Evolutionary conservation across 306 rosid genomes (phyloP).

Genomic region (Begonia loranthoides): DNA sequence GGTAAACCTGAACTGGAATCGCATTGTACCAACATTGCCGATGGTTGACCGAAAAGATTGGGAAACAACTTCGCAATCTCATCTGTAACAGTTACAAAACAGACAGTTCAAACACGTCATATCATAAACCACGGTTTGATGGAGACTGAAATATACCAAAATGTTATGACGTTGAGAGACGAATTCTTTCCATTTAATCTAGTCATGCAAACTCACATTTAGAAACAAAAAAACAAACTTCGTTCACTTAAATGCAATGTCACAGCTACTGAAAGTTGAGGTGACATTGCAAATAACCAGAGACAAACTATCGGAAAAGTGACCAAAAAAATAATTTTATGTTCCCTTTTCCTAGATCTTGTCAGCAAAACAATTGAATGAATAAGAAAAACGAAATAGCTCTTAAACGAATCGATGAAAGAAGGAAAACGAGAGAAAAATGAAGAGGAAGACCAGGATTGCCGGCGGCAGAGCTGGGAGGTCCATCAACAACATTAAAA

Average conservation of each 20-base stretch:
- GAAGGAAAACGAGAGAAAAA: slow-evolving; percentile 3
- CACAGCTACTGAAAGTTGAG: too few species aligned
- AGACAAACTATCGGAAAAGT: too few species aligned
- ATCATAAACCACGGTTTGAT: neutral
- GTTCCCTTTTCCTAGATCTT: too few species aligned
- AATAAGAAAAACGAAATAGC: too few species aligned
- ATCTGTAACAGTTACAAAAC: slow-evolving; percentile 17
- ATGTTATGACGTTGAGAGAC: neutral
- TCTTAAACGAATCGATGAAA: too few species aligned
- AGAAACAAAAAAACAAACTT: too few species aligned
- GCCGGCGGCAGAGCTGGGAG: slow-evolving; percentile 87
- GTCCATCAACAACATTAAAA: slow-evolving; percentile 70
- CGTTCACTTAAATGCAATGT: too few species aligned
- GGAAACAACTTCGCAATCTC: slow-evolving; percentile 96
- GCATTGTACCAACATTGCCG: slow-evolving; percentile 39
- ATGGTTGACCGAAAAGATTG: slow-evolving; percentile 79
- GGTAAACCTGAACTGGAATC: slow-evolving; percentile 16
- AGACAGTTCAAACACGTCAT: slow-evolving; percentile 1
- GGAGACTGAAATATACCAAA: neutral
- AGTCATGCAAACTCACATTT: too few species aligned
- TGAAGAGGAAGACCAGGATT: slow-evolving; percentile 48
- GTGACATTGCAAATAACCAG: too few species aligned
- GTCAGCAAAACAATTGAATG: too few species aligned
- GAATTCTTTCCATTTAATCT: too few species aligned
- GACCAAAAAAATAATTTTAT: too few species aligned